Evolutionary conservation across 2,329 filamentous ascomycete species (phyloP), one percentile per base, ranked within the genome.

Genomic region (Rachicladosporium sp.): DNA sequence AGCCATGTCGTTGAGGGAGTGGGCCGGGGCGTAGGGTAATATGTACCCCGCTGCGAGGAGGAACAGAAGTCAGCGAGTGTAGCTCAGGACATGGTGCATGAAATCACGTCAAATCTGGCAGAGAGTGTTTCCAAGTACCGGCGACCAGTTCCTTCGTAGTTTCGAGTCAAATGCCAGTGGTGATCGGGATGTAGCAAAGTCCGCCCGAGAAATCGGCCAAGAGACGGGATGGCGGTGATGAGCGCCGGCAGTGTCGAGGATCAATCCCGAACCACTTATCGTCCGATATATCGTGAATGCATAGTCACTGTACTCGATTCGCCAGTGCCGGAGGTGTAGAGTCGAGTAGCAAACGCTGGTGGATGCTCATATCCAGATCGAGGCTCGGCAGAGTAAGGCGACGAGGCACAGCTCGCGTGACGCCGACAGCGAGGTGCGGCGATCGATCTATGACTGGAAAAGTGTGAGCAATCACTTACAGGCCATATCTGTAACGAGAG

Each of bases 11-110:
- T 49, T 46, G 30, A 45, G 39, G 41, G 47, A 35, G 54, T 62
- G 59, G 69, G 80, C 76, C 58, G 69, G 73, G 66, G 69, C 70
- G 63, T 69, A 69, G 66, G 74, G 71, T 64, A 69, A 66, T 69
- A 72, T 69, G 70, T 73, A 76, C 71, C 71, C 71, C 66, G 70
- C 73, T 76, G 50, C 47, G 15, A 19, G 15, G 15, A 49, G 44
- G 46, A 41, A 43, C 46, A 60, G 55, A 61, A 57, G 52, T 63
- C 66, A 59, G 69, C 66, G 59, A 54, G 37, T 48, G 49, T 56
- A 50, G 44, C 50, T 57, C 46, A 35, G 43, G 48, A 40, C 40
- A 42, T 39, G 42, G 43, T 38, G 33, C 43, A 54, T 55, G 53
- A 47, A 41, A 43, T 46, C 46, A 50, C 49, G 46, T 47, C 50